Evolutionary conservation across 2,329 filamentous ascomycete genomes (phyloP).

Genomic region (Arthrinium phaeospermum): DNA sequence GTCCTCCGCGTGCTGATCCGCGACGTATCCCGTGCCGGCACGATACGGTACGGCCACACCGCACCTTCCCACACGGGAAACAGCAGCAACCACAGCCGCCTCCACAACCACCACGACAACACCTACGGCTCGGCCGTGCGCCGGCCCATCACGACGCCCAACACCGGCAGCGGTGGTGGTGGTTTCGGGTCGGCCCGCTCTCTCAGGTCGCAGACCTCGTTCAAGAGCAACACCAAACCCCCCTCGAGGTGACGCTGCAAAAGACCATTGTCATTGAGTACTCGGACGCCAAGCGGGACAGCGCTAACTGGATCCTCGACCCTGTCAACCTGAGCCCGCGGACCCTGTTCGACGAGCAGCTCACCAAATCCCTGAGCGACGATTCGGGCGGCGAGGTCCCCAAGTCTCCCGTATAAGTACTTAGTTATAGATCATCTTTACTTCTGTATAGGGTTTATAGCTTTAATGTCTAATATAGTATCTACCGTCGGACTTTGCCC

Average conservation of each 20-base stretch:
- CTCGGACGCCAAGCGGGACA: background rate
- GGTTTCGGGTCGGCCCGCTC: background rate
- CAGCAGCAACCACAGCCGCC: background rate
- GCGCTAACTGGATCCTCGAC: background rate
- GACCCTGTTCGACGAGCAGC: background rate
- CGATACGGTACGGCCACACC: background rate
- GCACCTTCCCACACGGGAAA: background rate
- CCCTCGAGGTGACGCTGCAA: background rate
- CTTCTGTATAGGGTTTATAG: background rate
- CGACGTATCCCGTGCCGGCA: slow-evolving; percentile 25
- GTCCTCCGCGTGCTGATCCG: slow-evolving; percentile 39
- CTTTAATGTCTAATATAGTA: background rate
- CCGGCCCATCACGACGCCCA: background rate
- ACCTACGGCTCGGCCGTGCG: background rate
- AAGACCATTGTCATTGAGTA: background rate
- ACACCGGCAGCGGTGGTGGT: no score
- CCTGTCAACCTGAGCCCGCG: slow-evolving; percentile 1
- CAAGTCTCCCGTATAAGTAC: background rate
- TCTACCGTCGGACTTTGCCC: background rate
- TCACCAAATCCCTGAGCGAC: background rate
- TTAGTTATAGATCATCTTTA: no score
- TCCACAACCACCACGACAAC: background rate
- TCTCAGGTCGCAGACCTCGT: background rate
- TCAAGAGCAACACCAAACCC: background rate
- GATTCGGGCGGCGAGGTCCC: no score